Evolutionary conservation across 2,329 filamentous ascomycete species (phyloP), one percentile per base, ranked within the genome.

Genomic region (Neoarthrinium moseri): DNA sequence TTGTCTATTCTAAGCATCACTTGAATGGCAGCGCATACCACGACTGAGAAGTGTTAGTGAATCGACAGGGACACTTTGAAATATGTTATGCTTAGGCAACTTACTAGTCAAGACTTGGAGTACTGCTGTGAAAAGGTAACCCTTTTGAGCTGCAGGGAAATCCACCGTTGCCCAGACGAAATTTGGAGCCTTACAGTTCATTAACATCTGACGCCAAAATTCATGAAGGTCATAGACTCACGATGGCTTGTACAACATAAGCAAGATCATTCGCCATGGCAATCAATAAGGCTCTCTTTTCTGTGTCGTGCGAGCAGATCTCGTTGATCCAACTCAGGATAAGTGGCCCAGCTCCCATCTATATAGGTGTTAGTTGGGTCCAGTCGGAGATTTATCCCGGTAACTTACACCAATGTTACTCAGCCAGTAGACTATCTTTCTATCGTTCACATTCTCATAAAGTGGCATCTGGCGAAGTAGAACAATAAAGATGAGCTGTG

Each of bases 301-400:
- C 39, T 4, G 24, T 43, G 21, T 43, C 39, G 11, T 15, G 15
- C 8, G 39, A 43, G 13, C 39, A 43, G 11, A 43, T 43, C 18
- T 43, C 39, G 11, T 43, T 43, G n/a, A 43, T 43, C 39, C 39
- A 43, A 24, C 39, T 43, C 15, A 43, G 13, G 6, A 43, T 43
- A 3, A 43, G 20, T 8, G 39, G 39, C 12, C 39, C 39, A 0
- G 39, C 39, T 4, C 39, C 39, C 20, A 27, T n/a, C 38, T 41
- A 3, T 32, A 15, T 10, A 30, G 4, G n/a, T n/a, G n/a, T n/a
- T n/a, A n/a, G n/a, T n/a, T n/a, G n/a, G n/a, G n/a, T n/a, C n/a
- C n/a, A n/a, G n/a, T n/a, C n/a, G n/a, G n/a, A n/a, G n/a, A n/a
- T n/a, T n/a, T n/a, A n/a, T n/a, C n/a, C n/a, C n/a, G n/a, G 10